Conservation (phyloP, 208 protist species). For the Blechomonas ayalai region DNA sequence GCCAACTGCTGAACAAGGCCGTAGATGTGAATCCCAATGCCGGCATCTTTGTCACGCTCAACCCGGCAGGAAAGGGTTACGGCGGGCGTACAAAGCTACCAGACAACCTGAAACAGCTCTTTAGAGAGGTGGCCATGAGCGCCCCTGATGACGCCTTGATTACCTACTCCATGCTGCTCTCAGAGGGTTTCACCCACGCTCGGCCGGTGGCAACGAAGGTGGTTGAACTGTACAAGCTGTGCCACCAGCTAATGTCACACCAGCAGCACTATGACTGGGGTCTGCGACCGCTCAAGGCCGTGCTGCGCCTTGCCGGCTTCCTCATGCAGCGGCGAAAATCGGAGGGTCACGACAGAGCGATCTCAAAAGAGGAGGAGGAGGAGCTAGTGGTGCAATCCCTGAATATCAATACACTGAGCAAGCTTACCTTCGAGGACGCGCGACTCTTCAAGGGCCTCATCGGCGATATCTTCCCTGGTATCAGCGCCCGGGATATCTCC, state of each 20-base stretch:
- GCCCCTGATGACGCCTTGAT: slow-evolving; percentile 96
- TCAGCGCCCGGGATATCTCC: slow-evolving; percentile 47
- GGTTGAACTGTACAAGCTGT: slow-evolving; percentile 90
- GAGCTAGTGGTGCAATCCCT: slow-evolving; percentile 93
- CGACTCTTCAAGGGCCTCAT: slow-evolving; percentile 93
- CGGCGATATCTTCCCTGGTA: slow-evolving; percentile 80
- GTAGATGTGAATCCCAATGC: slow-evolving; percentile 73
- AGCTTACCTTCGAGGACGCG: slow-evolving; percentile 96
- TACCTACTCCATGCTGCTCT: slow-evolving; percentile 90
- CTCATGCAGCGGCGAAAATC: slow-evolving; percentile 70
- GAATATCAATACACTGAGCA: slow-evolving; percentile 96
- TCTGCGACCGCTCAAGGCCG: slow-evolving; percentile 95
- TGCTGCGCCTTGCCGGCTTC: slow-evolving; percentile 91
- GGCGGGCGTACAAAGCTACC: slow-evolving; percentile 96
- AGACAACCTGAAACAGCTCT: slow-evolving; percentile 98
- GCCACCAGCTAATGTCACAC: slow-evolving; percentile 94
- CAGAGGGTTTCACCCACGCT: slow-evolving; percentile 87
- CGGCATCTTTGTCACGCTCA: slow-evolving; percentile 97
- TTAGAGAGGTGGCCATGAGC: slow-evolving; percentile 97
- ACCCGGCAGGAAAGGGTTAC: slow-evolving; percentile 95
- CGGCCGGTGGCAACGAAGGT: slow-evolving; percentile 83
- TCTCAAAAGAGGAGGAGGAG: slow-evolving; percentile 81
- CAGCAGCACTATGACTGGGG: slow-evolving; percentile 98
- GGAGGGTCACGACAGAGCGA: slow-evolving; percentile 43
- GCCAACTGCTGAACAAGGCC: slow-evolving; percentile 72